Conservation (phyloP, 208 protist genomes). For the Trypanosoma cruzi region DNA sequence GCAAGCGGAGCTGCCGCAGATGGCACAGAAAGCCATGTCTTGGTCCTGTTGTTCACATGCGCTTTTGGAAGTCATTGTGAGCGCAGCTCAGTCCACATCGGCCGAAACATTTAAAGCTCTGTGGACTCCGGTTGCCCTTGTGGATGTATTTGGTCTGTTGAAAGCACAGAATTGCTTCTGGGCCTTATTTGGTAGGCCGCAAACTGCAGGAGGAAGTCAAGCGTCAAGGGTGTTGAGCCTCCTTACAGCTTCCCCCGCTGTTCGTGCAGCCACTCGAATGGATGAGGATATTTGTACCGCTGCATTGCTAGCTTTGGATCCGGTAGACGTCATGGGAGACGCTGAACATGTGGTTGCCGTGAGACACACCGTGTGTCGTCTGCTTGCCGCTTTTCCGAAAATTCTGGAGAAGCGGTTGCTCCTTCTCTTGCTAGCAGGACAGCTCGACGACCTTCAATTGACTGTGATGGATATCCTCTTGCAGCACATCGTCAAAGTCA, state of each 20-base stretch:
- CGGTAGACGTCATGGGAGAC: constrained; percentile 14
- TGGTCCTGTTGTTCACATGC: constrained; percentile 15
- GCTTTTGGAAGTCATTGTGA: constrained; percentile 17
- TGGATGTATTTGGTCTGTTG: constrained; percentile 19
- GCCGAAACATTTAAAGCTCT: constrained; percentile 9
- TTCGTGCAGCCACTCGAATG: constrained; percentile 18
- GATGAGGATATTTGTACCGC: constrained; percentile 12
- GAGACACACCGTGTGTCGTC: constrained; percentile 3
- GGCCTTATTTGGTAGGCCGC: constrained; percentile 8
- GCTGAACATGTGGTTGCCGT: background rate
- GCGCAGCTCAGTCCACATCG: constrained; percentile 12
- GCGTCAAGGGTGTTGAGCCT: constrained; percentile 17
- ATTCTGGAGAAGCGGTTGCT: constrained; percentile 23
- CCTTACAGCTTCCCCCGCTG: constrained; percentile 20
- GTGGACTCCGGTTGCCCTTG: constrained; percentile 13
- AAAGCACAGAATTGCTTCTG: constrained; percentile 25
- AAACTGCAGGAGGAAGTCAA: constrained; percentile 7
- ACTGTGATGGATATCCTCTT: constrained; percentile 22
- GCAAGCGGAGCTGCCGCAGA: constrained; percentile 3
- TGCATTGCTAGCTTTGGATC: constrained; percentile 21
- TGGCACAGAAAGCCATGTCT: constrained; percentile 15
- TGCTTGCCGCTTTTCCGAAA: constrained; percentile 33
- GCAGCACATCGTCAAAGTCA: background rate
- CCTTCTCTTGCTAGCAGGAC: background rate
- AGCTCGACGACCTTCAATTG: constrained; percentile 15